Evolutionary conservation across 2,329 filamentous ascomycete genomes (phyloP), one percentile per base, ranked within the genome.

Genomic region (Didymella segeticola): DNA sequence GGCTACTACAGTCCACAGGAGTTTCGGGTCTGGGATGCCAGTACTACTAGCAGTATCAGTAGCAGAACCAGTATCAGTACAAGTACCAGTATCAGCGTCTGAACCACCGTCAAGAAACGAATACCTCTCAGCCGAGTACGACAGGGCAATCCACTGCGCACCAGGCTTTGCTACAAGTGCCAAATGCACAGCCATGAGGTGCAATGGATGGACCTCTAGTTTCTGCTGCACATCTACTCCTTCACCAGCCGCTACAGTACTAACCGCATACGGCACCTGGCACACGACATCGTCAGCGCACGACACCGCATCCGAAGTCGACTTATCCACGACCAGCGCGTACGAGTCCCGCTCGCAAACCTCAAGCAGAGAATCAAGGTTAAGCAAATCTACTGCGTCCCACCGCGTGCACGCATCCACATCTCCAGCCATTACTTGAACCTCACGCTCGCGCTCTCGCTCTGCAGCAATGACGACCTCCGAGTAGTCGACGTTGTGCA

Each of bases 401-500:
- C 74, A 76, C 22, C 63, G 68, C 70, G 74, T 72, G 30, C 41
- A 47, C 2, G 22, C 43, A 14, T 25, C n/a, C 3, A 26, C 26
- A 6, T 19, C 22, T 4, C 37, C 29, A 3, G 17, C 31, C 26
- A 36, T 4, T n/a, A n/a, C n/a, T n/a, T 10, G 19, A 27, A 4
- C 29, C 39, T 6, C 31, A n/a, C n/a, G 2, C 14, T 77, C 74
- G 56, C 43, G 60, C 38, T 60, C 56, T 36, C 50, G 57, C 11
- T 74, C 74, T 2, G 74, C 43, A 5, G 70, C 58, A 14, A 76
- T 66, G 1, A 73, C 74, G 12, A 72, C 66, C 19, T 62, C 56
- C 1, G 74, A 75, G 48, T 75, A 77, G 49, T 77, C 75, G 20
- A 75, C 30, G 43, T 77, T 77, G 34, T 74, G 71, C 7, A 77